phyloP scores from a whole-genome alignment of 495 filamentous ascomycete genomes.

The Parmelia sp. region DNA sequence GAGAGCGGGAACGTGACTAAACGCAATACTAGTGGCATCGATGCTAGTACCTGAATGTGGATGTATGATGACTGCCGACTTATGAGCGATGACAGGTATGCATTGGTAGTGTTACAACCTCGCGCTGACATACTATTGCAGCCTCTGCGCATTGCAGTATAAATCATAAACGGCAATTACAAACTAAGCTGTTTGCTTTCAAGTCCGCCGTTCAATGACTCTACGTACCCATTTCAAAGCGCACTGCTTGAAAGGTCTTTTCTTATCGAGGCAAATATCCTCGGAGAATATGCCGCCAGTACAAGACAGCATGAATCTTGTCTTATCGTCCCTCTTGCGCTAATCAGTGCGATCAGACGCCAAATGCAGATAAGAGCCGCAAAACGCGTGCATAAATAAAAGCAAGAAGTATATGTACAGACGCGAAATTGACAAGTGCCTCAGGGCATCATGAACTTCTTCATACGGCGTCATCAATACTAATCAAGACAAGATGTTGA shows the following conservation, averaged over 20 bases:
- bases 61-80: background rate
- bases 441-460: no score
- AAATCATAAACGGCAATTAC: background rate
- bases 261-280: no score
- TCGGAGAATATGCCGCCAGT: no score
- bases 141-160: background rate
- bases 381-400: no score
- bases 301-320: no score
- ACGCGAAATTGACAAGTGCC: no score
- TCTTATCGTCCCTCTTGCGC: no score
- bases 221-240: background rate
- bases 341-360: no score
- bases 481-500: no score
- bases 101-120: background rate
- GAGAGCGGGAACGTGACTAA: background rate
- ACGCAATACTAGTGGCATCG: slow-evolving; percentile 16
- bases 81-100: background rate
- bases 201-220: background rate
- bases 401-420: no score
- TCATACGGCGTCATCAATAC: no score
- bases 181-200: background rate
- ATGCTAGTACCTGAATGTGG: slow-evolving; percentile 14
- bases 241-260: background rate
- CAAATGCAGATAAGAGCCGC: no score
- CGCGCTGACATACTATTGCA: background rate